These are phyloP conservation scores for Elsinoe arachidis DNA, from an alignment of 2,329 filamentous ascomycete genomes.

Conservation along the genomic window DNA sequence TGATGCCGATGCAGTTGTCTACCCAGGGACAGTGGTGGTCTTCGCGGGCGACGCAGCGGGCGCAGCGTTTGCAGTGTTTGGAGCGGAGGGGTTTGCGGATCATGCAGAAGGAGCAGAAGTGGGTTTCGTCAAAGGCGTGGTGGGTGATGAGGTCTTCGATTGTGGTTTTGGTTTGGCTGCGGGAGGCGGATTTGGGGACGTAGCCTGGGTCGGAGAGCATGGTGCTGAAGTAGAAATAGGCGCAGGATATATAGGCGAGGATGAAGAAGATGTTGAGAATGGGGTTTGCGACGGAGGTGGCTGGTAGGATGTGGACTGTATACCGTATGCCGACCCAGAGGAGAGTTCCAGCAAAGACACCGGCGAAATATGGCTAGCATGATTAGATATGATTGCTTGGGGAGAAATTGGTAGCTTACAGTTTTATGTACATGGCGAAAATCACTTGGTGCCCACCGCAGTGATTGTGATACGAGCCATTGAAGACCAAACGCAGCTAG, in stretches of 20 bases:
- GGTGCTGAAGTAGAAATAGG: constrained; percentile 78
- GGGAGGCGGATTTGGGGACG: constrained; percentile 81
- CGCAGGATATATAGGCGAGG: constrained; percentile 53
- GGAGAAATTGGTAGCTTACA: constrained; percentile 41
- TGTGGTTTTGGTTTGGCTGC: constrained; percentile 78
- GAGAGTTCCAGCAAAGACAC: constrained; percentile 80
- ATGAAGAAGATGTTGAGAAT: constrained; percentile 71
- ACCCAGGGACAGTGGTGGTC: constrained; percentile 99
- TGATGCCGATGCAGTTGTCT: constrained; percentile 88
- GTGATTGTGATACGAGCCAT: constrained; percentile 65
- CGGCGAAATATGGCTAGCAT: constrained; percentile 73
- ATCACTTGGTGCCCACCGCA: constrained; percentile 75
- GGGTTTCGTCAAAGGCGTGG: constrained; percentile 87
- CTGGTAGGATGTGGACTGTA: constrained; percentile 61
- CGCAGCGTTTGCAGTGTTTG: constrained; percentile 90
- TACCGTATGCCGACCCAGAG: constrained; percentile 75
- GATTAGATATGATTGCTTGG: not conserved
- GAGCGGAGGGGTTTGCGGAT: constrained; percentile 83
- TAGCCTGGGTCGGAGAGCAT: constrained; percentile 89
- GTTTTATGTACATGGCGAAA: constrained; percentile 89
- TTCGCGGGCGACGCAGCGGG: constrained; percentile 88
- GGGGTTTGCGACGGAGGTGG: constrained; percentile 56
- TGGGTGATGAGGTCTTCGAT: constrained; percentile 77
- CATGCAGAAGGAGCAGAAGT: constrained; percentile 94
- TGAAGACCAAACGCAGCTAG: constrained; percentile 63